Evolutionary conservation across 768 basidiomycete genomes (phyloP).

Genomic region (Galerina marginata): DNA sequence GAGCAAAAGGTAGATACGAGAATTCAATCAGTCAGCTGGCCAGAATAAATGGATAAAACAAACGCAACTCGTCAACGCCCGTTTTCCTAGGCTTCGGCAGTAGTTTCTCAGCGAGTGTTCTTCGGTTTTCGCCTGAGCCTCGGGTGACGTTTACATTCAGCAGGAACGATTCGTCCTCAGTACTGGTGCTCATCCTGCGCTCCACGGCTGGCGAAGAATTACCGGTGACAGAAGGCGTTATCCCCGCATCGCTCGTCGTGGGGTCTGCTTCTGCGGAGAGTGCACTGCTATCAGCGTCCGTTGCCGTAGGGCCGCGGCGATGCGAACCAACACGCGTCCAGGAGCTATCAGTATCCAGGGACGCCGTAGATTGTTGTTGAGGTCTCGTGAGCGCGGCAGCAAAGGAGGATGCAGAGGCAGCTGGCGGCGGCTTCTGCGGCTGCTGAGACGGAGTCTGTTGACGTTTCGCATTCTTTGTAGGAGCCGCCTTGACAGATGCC

Average conservation of each 20-base stretch:
- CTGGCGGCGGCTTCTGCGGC: conserved; percentile 2
- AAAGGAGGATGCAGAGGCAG: conserved; percentile 21
- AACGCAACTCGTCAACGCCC: conserved; percentile 63
- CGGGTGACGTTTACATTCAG: conserved; percentile 27
- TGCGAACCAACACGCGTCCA: conserved; percentile 75
- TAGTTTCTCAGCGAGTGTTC: conserved; percentile 64
- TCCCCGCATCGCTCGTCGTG: conserved; percentile 54
- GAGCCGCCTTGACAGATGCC: conserved; percentile 16
- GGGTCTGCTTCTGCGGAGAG: conserved; percentile 37
- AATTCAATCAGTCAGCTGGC: conserved; percentile 12
- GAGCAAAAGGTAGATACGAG: conserved; percentile 9
- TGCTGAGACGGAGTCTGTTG: conserved; percentile 13
- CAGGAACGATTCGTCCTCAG: conserved; percentile 26
- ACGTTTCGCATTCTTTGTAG: conserved; percentile 13
- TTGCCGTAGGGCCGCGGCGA: conserved; percentile 30
- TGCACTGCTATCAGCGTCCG: conserved; percentile 20
- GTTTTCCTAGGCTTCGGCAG: conserved; percentile 71
- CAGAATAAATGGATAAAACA: conserved; percentile 6
- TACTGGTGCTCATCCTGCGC: conserved; percentile 28
- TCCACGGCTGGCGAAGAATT: conserved; percentile 44
- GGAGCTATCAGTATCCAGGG: conserved; percentile 59
- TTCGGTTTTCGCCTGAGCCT: conserved; percentile 33
- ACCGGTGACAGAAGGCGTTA: conserved; percentile 51
- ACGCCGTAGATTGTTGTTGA: conserved; percentile 39
- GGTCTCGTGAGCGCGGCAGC: conserved; percentile 19